These are phyloP conservation scores for Nepenthes gracilis DNA, from an alignment of 148 eudicot species.

Conservation along the genomic window DNA sequence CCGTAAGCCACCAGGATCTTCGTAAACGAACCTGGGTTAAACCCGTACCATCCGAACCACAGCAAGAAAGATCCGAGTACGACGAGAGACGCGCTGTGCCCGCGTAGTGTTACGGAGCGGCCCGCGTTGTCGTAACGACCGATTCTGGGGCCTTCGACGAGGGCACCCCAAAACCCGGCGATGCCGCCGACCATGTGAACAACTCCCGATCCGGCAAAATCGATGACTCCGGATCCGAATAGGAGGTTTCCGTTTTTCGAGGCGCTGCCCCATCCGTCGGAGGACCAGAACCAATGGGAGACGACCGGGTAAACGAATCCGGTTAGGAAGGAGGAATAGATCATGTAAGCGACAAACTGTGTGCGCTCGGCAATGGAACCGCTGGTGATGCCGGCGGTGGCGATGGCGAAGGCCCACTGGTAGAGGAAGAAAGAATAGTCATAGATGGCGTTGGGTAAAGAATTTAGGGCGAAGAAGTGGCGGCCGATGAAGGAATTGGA, in stretches of 20 bases:
- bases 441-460: constrained; percentile 16
- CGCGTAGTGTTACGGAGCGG: constrained; percentile 6
- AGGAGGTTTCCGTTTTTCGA: constrained; percentile 1
- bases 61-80: constrained; percentile 12
- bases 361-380: constrained; percentile 81
- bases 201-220: constrained; percentile 15
- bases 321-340: constrained; percentile 51
- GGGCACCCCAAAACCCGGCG: constrained; percentile 14
- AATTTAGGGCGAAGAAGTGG: constrained; percentile 32
- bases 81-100: constrained; percentile 11
- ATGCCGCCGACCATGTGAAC: constrained; percentile 17
- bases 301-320: constrained; percentile 77
- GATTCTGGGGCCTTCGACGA: constrained; percentile 12
- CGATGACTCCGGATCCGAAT: constrained; percentile 14
- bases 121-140: constrained; percentile 13
- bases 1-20: constrained; percentile 9
- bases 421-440: constrained; percentile 46
- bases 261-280: constrained; percentile 67
- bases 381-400: constrained; percentile 68
- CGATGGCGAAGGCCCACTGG: constrained; percentile 83
- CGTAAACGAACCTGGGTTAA: constrained; percentile 14
- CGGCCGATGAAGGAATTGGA: constrained; percentile 51
- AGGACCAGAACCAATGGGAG: constrained; percentile 76
- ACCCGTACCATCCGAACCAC: constrained; percentile 18
- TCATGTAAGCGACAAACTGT: constrained; percentile 62